Evolutionary conservation across 2,329 filamentous ascomycete genomes (phyloP), one percentile per base, ranked within the genome.

Genomic region (Arthrobotrys iridis): DNA sequence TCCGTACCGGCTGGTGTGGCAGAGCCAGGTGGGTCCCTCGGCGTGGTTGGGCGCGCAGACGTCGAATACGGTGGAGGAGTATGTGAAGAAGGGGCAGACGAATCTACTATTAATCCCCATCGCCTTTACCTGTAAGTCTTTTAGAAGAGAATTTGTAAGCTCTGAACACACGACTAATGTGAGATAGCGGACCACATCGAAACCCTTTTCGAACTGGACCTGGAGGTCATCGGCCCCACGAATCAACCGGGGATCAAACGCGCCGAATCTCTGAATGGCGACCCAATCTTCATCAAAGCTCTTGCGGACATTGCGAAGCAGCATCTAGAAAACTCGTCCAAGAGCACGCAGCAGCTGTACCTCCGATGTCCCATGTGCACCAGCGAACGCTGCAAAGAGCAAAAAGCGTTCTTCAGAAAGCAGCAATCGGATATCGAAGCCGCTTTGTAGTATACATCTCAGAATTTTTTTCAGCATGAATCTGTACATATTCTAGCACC

Each of bases 31-130:
- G 77, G 95, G 96, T 5, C 95, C 96, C 0, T 92, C 90, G 26
- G 91, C 95, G 18, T 99, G 95, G 95, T 86, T 99, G 6, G 95
- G 95, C 20, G 93, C 95, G 8, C 95, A 99, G 82, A 99, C 95
- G 0, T 89, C 90, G 74, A 89, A 90, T 78, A 94, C 93, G 0
- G 95, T 99, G 8, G 89, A 93, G 81, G 87, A 93, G 74, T 96
- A 97, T 81, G 89, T 98, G 78, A 88, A 91, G 81, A 93, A 95
- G 83, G 95, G 94, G 0, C 92, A 97, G 80, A 96, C 90, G 65
- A 93, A 99, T 81, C 86, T 99, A 64, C 86, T 97, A 0, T 86
- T 99, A 4, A 93, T 99, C 66, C 95, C 95, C 0, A 96, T 99
- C 78, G 95, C 95, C 4, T 99, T 99, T 82, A 99, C 95, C 0